Base-by-base conservation (phyloP, 2,329 filamentous ascomycete genomes). In the Cercospora zeae-maydis region DNA sequence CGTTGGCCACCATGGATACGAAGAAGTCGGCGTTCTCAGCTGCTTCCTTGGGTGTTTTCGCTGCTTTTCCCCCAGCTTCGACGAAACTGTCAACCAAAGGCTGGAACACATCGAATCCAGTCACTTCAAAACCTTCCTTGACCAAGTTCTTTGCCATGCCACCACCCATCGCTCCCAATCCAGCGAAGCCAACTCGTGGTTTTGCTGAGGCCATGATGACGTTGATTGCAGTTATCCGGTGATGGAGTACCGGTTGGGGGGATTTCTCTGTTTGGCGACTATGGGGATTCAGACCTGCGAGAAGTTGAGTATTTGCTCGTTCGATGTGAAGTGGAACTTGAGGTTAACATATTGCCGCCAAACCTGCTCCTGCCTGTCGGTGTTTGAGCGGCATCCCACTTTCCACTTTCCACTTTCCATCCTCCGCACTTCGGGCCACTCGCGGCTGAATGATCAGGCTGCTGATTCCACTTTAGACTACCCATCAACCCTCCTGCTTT, bases 141-240 rank as follows among this genome's bases (percentile, higher is more conserved):
- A 91, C 80, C 51, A 92, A 83, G 73, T 91, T 83, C 63, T 85
- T 89, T 66, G 89, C 89, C 89, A 92, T 92, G 73, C 89, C 89
- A 74, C 91, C 89, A 73, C 89, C 89, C 89, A 92, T 92, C 76
- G 89, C 89, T 61, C 89, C 89, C 2, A 92, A 86, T 79, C 89
- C 89, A 66, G 89, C 87, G 76, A 91, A 91, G 47, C 68, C 71
- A 36, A 74, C 63, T 16, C 55, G 66, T 13, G 71, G 70, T 63
- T 72, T 73, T 3, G 62, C 63, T 30, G 66, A 66, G 3, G 63
- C 53, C 69, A 70, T 70, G 36, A 49, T 27, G 42, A 49, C 21
- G 42, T 27, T 1, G 27, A 2, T 49, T 49, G 24, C 11, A 8
- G 16, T 49, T 57, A 16, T 36, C 16, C 47, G 31, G n/a, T 30